Percentiles rank a stretch among this genome's conserved stretches.
Conservation (phyloP, 306 rosid species). For the Senna siamea region DNA sequence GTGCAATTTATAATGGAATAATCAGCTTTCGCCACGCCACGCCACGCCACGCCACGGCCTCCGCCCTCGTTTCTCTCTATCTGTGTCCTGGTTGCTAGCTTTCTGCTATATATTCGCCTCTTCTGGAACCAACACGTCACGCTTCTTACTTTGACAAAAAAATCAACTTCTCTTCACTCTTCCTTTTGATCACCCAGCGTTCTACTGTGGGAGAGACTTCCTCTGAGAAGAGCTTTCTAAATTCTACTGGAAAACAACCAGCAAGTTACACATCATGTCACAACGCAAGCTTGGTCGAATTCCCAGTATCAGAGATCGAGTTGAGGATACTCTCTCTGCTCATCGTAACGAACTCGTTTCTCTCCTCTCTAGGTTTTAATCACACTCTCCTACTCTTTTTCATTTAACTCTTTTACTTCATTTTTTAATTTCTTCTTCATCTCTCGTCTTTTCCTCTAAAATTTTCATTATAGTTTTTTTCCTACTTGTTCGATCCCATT, state of each 20-base stretch:
- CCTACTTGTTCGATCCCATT: not conserved
- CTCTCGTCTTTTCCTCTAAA: not conserved
- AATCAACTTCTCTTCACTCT: not conserved
- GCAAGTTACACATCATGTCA: no score
- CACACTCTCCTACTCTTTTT: not conserved
- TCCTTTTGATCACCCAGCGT: not conserved
- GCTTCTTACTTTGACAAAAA: not conserved
- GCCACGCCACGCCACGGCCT: not conserved
- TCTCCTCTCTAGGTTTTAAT: slow-evolving; percentile 80
- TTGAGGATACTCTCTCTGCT: slow-evolving; percentile 83
- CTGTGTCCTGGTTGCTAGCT: not conserved
- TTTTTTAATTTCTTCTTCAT: not conserved
- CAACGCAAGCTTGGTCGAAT: slow-evolving; percentile 59
- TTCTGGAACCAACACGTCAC: not conserved
- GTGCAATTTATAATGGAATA: not conserved
- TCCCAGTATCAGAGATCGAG: slow-evolving; percentile 81
- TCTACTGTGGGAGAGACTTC: not conserved
- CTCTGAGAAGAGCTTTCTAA: no score
- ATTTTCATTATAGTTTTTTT: not conserved
- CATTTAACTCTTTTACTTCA: not conserved
- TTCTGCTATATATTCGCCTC: not conserved
- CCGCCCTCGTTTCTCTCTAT: not conserved
- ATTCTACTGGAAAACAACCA: no score
- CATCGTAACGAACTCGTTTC: slow-evolving; percentile 90
- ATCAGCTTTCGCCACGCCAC: not conserved